Evolutionary conservation across 2,329 filamentous ascomycete species (phyloP), one percentile per base, ranked within the genome.

Genomic region (Cadophora luteo-olivacea): DNA sequence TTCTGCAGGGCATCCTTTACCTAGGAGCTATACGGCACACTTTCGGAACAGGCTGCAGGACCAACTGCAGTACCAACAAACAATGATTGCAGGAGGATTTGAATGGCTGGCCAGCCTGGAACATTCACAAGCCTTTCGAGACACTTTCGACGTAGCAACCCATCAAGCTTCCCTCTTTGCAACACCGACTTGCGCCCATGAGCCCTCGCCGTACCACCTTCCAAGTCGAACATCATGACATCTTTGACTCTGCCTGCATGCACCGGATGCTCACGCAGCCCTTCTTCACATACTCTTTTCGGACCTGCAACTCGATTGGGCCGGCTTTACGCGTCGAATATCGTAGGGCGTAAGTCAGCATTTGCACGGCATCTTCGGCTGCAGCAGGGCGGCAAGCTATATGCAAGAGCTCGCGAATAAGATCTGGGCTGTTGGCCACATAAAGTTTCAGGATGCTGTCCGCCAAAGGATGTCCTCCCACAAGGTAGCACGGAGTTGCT

Each of bases 331-430:
- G n/a, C 14, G 22, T 16, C 32, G 38, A 38, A 38, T 38, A 25
- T 41, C 32, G 33, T 25, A 24, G 36, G 36, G 57, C 54, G 33
- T 36, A 8, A 58, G 55, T 38, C 14, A 57, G 55, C 32, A 60
- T 60, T 41, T 38, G 19, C 22, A 54, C 49, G 61, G 32, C 33
- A 41, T 2, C 8, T 49, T 62, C 60, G 60, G 60, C 41, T 49
- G 25, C 58, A 61, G 29, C 6, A 55, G 61, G n/a, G 61, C 49
- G 32, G 32, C 32, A 38, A 32, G 4, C 55, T 16, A 6, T 24
- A 12, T 66, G 55, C 45, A 55, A 33, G 32, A 61, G 57, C 45
- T 48, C 57, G 24, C 64, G 57, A 61, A 61, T 62, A 36, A 32
- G 32, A 38, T 33, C 7, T 4, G 12, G 9, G 51, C 33, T 29